These are phyloP conservation scores for Hemisphaericaspora nanyangensis DNA, from an alignment of 805 yeast species.

Conservation along the genomic window DNA sequence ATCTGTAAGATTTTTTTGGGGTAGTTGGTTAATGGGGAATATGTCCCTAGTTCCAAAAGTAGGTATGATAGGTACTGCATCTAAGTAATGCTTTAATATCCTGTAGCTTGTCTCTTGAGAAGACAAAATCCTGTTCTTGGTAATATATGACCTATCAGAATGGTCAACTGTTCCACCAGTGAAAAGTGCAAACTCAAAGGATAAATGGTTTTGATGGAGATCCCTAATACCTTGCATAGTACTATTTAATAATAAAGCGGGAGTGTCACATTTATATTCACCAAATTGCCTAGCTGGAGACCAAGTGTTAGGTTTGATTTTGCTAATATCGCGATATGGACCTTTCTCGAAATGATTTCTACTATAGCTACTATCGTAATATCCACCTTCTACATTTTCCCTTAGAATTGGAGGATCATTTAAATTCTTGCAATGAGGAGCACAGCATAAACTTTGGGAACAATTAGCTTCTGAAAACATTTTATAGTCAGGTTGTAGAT, in stretches of 20 bases:
- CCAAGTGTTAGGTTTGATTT: constrained; percentile 15
- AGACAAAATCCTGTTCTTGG: constrained; percentile 58
- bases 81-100: constrained; percentile 51
- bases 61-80: constrained; percentile 54
- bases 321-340: constrained; percentile 10
- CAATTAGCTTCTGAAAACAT: constrained; percentile 60
- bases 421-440: constrained; percentile 43
- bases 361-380: constrained; percentile 10
- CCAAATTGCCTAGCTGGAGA: constrained; percentile 62
- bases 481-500: constrained; percentile 51
- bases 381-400: constrained; percentile 25
- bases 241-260: constrained; percentile 57
- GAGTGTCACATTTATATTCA: constrained; percentile 61
- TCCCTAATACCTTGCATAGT: constrained; percentile 36
- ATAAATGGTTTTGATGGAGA: constrained; percentile 21
- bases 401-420: constrained; percentile 26
- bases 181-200: constrained; percentile 60
- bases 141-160: constrained; percentile 67
- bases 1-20: constrained; percentile 40
- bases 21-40: constrained; percentile 68
- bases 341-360: constrained; percentile 13
- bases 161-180: constrained; percentile 78
- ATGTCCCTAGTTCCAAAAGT: constrained; percentile 71
- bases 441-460: constrained; percentile 56
- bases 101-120: constrained; percentile 72